Conservation (phyloP, 345 rosid genomes). For the Citrus reticulata region DNA sequence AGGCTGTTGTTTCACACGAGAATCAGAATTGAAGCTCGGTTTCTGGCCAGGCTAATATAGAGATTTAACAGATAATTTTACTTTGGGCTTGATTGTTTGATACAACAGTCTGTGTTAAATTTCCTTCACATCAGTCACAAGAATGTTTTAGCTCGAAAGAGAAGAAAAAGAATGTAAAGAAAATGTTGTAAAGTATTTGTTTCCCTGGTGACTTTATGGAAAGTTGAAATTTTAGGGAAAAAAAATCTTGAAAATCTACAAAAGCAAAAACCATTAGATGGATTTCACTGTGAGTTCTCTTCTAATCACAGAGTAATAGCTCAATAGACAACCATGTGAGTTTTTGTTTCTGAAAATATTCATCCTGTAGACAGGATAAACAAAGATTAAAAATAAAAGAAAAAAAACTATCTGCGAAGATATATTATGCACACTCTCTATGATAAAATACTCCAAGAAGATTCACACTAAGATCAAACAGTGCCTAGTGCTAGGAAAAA, state of each 20-base stretch:
- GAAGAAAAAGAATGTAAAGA: background rate
- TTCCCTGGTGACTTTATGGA: no score
- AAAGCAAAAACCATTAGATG: background rate
- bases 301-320: background rate
- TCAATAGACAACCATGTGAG: background rate
- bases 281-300: background rate
- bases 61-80: background rate
- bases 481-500: slow-evolving; percentile 16
- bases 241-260: no score
- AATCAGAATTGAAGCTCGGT: background rate
- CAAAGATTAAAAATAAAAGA: background rate
- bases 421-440: background rate
- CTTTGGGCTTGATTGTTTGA: background rate
- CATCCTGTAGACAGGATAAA: background rate
- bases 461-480: background rate
- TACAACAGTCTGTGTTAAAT: background rate
- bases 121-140: background rate
- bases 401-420: background rate
- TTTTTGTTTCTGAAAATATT: background rate
- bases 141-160: background rate
- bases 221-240: no score
- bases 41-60: background rate
- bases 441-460: background rate
- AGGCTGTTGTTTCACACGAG: background rate
- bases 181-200: background rate